Conservation (phyloP, 2,329 filamentous ascomycete genomes). For the Fusarium oligoseptatum region DNA sequence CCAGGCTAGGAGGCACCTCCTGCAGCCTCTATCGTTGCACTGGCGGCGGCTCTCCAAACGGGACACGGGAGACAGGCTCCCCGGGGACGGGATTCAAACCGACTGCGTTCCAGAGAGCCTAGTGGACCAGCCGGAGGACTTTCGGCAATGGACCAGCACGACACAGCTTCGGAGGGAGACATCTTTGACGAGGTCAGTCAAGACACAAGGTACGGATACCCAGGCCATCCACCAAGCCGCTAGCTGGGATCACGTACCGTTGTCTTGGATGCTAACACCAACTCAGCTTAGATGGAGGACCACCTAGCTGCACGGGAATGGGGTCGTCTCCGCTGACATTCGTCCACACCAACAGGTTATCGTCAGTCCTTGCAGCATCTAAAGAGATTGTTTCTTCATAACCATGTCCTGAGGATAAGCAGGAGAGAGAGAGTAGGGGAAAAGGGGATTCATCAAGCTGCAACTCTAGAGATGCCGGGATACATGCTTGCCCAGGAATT, state of each 20-base stretch:
- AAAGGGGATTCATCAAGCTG: not conserved
- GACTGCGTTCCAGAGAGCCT: slow-evolving; percentile 35
- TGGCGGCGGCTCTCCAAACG: slow-evolving; percentile 23
- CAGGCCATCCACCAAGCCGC: slow-evolving; percentile 11
- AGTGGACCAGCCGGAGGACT: slow-evolving; percentile 27
- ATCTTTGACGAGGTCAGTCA: slow-evolving; percentile 20
- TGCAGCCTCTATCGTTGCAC: slow-evolving; percentile 31
- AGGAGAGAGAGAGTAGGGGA: not conserved
- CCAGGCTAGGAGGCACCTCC: slow-evolving; percentile 33
- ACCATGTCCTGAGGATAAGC: not conserved
- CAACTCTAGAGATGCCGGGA: slow-evolving; percentile 4
- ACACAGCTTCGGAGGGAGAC: slow-evolving; percentile 9
- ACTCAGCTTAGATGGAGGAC: slow-evolving; percentile 30
- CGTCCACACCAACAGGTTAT: slow-evolving; percentile 16
- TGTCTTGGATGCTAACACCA: slow-evolving; percentile 34
- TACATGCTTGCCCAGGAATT: not conserved
- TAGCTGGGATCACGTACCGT: slow-evolving; percentile 30
- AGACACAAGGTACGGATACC: slow-evolving; percentile 29
- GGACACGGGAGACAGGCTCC: slow-evolving; percentile 18
- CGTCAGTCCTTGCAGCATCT: slow-evolving; percentile 13
- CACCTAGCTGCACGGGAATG: slow-evolving; percentile 33
- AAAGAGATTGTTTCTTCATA: slow-evolving; percentile 5
- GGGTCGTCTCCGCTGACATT: slow-evolving; percentile 25
- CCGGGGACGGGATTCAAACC: slow-evolving; percentile 30
- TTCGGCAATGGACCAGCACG: slow-evolving; percentile 23